Evolutionary conservation across 2,329 filamentous ascomycete genomes (phyloP).

Genomic region (Diaporthe vaccinii): DNA sequence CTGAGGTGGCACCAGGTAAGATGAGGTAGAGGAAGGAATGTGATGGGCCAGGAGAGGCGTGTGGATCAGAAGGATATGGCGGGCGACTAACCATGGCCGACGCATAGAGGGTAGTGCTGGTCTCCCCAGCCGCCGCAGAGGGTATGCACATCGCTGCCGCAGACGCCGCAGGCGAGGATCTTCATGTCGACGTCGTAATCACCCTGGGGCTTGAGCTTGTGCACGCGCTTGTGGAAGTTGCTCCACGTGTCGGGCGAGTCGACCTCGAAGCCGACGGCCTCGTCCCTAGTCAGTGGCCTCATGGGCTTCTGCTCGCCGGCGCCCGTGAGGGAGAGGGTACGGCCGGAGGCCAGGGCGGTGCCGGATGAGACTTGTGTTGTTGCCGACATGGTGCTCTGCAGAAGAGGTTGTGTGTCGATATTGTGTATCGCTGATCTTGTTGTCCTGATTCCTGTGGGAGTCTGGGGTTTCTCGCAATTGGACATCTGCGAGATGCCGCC

Average conservation of each 20-base stretch:
- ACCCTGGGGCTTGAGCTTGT: conserved; percentile 87
- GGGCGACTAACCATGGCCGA: conserved; percentile 70
- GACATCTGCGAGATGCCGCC: background rate
- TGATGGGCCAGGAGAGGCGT: background rate
- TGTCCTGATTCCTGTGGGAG: background rate
- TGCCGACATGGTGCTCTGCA: conserved; percentile 11
- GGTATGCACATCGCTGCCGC: conserved; percentile 80
- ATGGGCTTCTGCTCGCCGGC: conserved; percentile 13
- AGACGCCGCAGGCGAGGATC: conserved; percentile 84
- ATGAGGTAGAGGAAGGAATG: background rate
- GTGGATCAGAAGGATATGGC: background rate
- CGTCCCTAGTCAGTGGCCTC: conserved; percentile 32
- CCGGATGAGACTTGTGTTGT: conserved; percentile 23
- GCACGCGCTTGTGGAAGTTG: conserved; percentile 79
- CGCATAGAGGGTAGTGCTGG: conserved; percentile 73
- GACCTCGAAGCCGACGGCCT: conserved; percentile 67
- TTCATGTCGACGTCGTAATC: conserved; percentile 91
- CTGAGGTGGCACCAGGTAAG: background rate
- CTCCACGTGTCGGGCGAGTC: conserved; percentile 66
- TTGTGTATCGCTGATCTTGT: background rate
- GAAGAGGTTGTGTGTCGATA: background rate
- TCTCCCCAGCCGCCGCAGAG: conserved; percentile 77
- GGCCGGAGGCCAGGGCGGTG: background rate
- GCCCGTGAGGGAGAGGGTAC: conserved; percentile 17
- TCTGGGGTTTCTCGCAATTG: background rate